These are phyloP conservation scores for Cinnamomum chago DNA, from an alignment of 164 flowering plant species.

Conservation along the genomic window DNA sequence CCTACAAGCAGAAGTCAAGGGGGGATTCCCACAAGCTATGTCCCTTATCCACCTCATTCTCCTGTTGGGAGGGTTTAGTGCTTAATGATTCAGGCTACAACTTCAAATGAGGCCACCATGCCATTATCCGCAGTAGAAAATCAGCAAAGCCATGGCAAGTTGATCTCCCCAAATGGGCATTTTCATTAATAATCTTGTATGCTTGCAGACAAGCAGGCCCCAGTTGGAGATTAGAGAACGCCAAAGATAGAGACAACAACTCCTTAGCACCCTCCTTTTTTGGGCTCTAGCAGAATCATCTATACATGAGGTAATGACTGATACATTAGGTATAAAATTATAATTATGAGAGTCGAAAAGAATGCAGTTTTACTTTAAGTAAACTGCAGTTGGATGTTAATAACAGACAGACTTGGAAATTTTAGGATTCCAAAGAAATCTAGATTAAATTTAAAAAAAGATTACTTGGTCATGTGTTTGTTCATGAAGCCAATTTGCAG, in stretches of 20 bases:
- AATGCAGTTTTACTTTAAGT: not conserved
- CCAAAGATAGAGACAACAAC: not conserved
- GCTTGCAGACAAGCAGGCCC: not conserved
- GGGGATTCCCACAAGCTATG: constrained; percentile 28
- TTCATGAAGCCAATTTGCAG: too few relatives aligned
- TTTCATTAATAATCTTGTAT: not conserved
- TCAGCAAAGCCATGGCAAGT: not conserved
- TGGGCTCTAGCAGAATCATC: not conserved
- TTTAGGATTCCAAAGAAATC: not conserved
- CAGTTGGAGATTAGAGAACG: not conserved
- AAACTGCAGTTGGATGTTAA: not conserved
- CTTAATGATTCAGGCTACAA: not conserved
- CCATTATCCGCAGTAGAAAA: too few relatives aligned
- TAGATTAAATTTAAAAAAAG: too few relatives aligned
- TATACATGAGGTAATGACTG: not conserved
- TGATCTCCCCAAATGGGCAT: not conserved
- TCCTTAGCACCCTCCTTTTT: too few relatives aligned
- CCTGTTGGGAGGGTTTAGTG: constrained; percentile 69
- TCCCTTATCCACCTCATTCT: constrained; percentile 60
- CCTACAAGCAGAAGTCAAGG: constrained; percentile 22
- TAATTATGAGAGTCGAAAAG: not conserved
- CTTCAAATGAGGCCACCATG: not conserved
- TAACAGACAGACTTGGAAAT: constrained; percentile 1
- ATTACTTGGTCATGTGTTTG: too few relatives aligned
- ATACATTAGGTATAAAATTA: not conserved